Conservation (phyloP, 345 rosid species). For the Litchi chinensis region DNA sequence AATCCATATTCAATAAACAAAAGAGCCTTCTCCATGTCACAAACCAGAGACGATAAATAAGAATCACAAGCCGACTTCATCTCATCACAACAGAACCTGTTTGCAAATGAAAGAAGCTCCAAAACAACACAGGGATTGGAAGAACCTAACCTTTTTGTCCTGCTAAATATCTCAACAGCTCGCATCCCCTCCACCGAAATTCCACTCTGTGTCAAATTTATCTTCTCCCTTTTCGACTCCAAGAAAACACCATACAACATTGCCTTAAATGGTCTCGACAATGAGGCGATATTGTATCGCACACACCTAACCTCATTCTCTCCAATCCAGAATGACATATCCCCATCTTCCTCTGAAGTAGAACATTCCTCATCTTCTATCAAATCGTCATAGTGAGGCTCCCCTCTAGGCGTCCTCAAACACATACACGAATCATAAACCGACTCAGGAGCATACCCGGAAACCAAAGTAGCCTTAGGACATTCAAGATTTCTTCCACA, state of each 20-base stretch:
- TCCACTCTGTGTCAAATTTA: constrained; percentile 68
- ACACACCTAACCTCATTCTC: constrained; percentile 75
- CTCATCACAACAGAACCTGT: constrained; percentile 82
- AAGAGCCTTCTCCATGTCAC: constrained; percentile 58
- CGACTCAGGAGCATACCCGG: constrained; percentile 75
- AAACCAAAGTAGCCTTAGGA: constrained; percentile 71
- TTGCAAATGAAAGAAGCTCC: constrained; percentile 82
- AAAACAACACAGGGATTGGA: constrained; percentile 55
- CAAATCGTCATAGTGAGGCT: constrained; percentile 30
- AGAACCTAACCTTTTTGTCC: constrained; percentile 54
- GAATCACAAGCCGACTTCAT: constrained; percentile 80
- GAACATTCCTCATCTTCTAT: constrained; percentile 60
- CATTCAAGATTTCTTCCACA: constrained; percentile 83
- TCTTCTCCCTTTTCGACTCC: constrained; percentile 69
- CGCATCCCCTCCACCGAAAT: constrained; percentile 71
- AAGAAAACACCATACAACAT: constrained; percentile 78
- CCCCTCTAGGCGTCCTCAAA: constrained; percentile 40
- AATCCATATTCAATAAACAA: constrained; percentile 77
- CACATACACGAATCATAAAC: constrained; percentile 70
- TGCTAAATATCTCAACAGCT: constrained; percentile 71
- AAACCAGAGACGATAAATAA: constrained; percentile 65
- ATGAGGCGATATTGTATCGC: constrained; percentile 65
- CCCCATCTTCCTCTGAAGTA: constrained; percentile 64
- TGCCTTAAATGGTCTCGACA: constrained; percentile 71
- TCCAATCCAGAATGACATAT: constrained; percentile 77